Percentiles rank a stretch among this genome's conserved stretches.
phyloP scores from a whole-genome alignment of 2,329 filamentous ascomycete genomes.

The Lecanosticta acicola region DNA sequence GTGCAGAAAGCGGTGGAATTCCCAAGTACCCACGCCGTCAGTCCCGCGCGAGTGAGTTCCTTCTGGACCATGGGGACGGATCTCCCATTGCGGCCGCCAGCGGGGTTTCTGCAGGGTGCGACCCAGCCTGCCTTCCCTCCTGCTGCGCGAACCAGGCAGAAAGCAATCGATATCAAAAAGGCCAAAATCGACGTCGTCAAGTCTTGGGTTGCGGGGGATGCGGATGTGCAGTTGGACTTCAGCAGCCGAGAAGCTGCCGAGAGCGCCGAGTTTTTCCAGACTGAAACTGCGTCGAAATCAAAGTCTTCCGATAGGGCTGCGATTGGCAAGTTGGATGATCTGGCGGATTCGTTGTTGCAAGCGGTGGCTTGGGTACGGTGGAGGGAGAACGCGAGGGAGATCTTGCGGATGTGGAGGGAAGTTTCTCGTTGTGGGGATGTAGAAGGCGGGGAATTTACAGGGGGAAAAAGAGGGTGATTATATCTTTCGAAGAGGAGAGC shows the following conservation, averaged over 20 bases:
- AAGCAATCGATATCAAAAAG: conserved; percentile 39
- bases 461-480: too few relatives aligned
- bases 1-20: conserved; percentile 30
- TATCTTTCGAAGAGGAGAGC: too few relatives aligned
- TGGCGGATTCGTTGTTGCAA: conserved; percentile 74
- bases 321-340: conserved; percentile 66
- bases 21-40: conserved; percentile 44
- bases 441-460: too few relatives aligned
- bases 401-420: conserved; percentile 3
- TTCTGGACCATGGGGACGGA: too few relatives aligned
- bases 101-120: too few relatives aligned
- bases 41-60: conserved; percentile 50
- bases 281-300: too few relatives aligned
- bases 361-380: conserved; percentile 71
- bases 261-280: conserved; percentile 37
- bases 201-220: conserved; percentile 44
- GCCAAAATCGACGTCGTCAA: conserved; percentile 60
- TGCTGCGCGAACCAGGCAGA: background rate
- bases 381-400: conserved; percentile 53
- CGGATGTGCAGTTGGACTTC: conserved; percentile 24
- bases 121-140: too few relatives aligned
- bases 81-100: too few relatives aligned
- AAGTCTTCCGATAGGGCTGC: too few relatives aligned
- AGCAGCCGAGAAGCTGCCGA: conserved; percentile 33
- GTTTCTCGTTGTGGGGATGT: too few relatives aligned